Base-by-base conservation (phyloP, 208 protist species). In the Leishmania braziliensis region DNA sequence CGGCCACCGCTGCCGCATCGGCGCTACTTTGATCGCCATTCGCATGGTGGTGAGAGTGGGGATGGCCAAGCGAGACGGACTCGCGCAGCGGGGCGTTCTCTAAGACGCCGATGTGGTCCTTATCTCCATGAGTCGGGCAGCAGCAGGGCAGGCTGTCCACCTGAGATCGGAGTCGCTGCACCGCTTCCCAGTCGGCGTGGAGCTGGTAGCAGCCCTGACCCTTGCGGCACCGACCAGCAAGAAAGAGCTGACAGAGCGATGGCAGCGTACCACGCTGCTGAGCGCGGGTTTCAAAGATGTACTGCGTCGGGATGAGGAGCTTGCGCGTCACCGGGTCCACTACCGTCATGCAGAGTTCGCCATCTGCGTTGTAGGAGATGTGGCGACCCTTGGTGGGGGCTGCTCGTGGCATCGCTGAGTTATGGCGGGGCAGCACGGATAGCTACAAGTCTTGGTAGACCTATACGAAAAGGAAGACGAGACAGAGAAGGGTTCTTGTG, bases 161-260 rank as follows among this genome's bases (percentile, higher is more conserved):
- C 81, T 91, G 73, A 26, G 75, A 66, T 18, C 93, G 93, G 58
- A 97, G 85, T 6, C 73, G 79, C 75, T 89, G 78, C 23, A 97
- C 89, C 3, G 89, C 82, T 43, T 87, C 83, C 71, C 84, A 92
- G 75, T 92, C 84, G 5, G 91, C 90, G 80, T 97, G 93, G 50
- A 97, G 84, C 82, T 97, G 93, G 80, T 94, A 93, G 75, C 93
- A 97, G 54, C 91, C 88, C 29, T 79, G 68, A 5, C 88, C 93
- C 78, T 95, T 89, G 29, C 89, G 90, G 84, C 93, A 97, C 46
- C 88, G 86, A 66, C 86, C 84, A 46, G 82, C 80, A 26, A 94
- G 88, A 87, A 87, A 95, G n/a, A 97, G 91, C 79, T 94, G 86
- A 75, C 93, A 97, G 16, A 97, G 88, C 54, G 90, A 95, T 6